Percentiles rank a stretch among this genome's conserved stretches.
These are phyloP conservation scores for Emergomyces pasteurianus DNA, from an alignment of 2,329 filamentous ascomycete genomes.

Conservation along the genomic window DNA sequence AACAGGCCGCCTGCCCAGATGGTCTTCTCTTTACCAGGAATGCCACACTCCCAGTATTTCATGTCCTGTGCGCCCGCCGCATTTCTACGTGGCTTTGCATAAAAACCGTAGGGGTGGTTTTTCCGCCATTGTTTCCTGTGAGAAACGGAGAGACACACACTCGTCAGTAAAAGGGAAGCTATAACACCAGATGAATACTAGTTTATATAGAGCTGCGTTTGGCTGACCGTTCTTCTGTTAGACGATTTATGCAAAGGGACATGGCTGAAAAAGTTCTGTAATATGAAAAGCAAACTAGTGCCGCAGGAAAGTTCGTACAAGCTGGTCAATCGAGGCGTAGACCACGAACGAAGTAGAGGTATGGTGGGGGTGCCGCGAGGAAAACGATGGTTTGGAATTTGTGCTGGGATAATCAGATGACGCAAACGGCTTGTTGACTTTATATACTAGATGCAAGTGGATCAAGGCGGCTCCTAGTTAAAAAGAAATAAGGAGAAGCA, in stretches of 20 bases:
- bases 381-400: neutral
- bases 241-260: constrained; percentile 78
- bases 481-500: neutral
- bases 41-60: constrained; percentile 92
- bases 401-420: neutral
- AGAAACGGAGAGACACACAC: neutral
- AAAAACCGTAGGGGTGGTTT: constrained; percentile 97
- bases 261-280: neutral
- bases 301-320: neutral
- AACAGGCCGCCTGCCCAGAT: constrained; percentile 97
- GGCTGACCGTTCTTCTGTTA: constrained; percentile 74
- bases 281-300: neutral
- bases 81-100: constrained; percentile 74
- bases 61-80: constrained; percentile 73
- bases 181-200: neutral
- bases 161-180: constrained; percentile 8
- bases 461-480: neutral
- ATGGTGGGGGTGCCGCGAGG: no score
- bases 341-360: neutral
- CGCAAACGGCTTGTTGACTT: neutral
- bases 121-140: constrained; percentile 90
- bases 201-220: neutral
- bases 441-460: neutral
- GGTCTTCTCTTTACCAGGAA: constrained; percentile 92
- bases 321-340: neutral